phyloP scores from a whole-genome alignment of 73 alveolate species.

The Tetrahymena borealis region DNA sequence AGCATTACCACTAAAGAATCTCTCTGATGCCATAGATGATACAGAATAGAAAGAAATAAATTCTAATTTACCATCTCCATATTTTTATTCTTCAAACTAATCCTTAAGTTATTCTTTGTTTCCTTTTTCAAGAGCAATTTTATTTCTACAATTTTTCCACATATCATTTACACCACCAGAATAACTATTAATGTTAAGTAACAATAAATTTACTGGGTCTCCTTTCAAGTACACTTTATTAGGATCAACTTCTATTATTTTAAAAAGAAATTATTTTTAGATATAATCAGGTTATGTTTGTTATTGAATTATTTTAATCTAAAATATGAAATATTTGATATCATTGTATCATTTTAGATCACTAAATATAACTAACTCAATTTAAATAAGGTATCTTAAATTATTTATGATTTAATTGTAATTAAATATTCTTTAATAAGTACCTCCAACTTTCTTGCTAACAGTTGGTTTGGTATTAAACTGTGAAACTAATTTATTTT shows the following conservation, averaged over 20 bases:
- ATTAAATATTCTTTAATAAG: background rate
- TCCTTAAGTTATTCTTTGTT: background rate
- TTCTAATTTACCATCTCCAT: conserved; percentile 63
- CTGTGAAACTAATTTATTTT: background rate
- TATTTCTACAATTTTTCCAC: conserved; percentile 59
- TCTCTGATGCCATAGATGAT: conserved; percentile 40
- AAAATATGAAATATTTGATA: too few species aligned
- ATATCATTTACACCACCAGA: conserved; percentile 81
- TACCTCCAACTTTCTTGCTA: background rate
- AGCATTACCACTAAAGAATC: conserved; percentile 46
- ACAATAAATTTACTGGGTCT: conserved; percentile 14
- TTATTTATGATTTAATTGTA: too few species aligned
- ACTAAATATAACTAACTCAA: too few species aligned
- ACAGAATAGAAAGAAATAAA: conserved; percentile 47
- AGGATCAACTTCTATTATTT: background rate
- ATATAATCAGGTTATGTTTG: too few species aligned
- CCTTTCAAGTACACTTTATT: conserved; percentile 1
- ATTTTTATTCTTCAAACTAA: conserved; percentile 16
- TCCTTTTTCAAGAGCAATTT: background rate
- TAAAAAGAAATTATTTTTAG: background rate
- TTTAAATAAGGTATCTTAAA: too few species aligned
- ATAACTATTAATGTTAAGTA: conserved; percentile 72
- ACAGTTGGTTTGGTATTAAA: background rate
- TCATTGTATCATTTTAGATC: too few species aligned
- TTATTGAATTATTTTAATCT: too few species aligned